phyloP scores from a whole-genome alignment of 805 yeast genomes.

The Spathaspora sp. region DNA sequence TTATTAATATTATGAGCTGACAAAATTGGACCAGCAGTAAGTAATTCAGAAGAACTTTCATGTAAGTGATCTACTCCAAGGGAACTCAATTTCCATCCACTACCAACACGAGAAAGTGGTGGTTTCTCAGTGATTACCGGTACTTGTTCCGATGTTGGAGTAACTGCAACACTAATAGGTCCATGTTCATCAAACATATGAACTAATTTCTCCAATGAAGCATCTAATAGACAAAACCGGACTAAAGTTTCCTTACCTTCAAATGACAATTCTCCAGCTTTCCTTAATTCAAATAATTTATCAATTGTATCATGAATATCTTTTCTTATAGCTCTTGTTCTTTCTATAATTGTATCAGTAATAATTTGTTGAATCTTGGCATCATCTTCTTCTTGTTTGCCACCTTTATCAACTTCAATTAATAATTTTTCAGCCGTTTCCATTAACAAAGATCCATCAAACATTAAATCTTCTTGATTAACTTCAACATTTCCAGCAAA shows the following conservation, averaged over 20 bases:
- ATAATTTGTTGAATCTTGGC: constrained; percentile 41
- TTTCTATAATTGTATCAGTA: constrained; percentile 47
- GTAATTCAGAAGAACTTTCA: constrained; percentile 46
- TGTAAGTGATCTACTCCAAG: constrained; percentile 26
- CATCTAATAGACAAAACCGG: constrained; percentile 52
- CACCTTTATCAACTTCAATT: constrained; percentile 36
- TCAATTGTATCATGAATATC: constrained; percentile 54
- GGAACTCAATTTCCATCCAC: neutral
- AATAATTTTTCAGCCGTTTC: constrained; percentile 69
- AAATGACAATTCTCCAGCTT: constrained; percentile 42
- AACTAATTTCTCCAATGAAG: constrained; percentile 50
- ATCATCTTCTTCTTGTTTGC: constrained; percentile 29
- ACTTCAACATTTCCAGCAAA: constrained; percentile 10
- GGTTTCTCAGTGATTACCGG: neutral
- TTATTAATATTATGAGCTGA: constrained; percentile 33
- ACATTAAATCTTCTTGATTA: constrained; percentile 53
- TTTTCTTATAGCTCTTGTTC: constrained; percentile 46
- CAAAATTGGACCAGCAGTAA: constrained; percentile 51
- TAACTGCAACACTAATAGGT: constrained; percentile 13
- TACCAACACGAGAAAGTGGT: neutral
- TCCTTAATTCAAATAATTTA: constrained; percentile 43
- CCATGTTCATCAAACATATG: constrained; percentile 47
- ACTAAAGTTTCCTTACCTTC: constrained; percentile 55
- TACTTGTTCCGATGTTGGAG: constrained; percentile 11
- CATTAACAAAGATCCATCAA: constrained; percentile 72